These are phyloP conservation scores for Alternaria arborescens DNA, from an alignment of 2,329 filamentous ascomycete species.

Conservation along the genomic window DNA sequence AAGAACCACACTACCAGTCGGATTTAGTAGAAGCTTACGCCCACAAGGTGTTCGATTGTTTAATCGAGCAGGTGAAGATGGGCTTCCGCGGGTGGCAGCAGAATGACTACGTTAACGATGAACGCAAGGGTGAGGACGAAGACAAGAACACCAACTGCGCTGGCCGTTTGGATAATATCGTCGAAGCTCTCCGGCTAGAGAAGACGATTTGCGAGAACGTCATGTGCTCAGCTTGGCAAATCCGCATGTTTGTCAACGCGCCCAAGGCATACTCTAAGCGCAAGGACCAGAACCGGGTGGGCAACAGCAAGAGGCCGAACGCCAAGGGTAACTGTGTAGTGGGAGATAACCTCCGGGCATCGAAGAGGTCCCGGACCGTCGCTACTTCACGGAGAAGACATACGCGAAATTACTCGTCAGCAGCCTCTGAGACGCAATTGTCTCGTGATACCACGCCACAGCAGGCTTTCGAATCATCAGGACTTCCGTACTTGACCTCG, in stretches of 20 bases:
- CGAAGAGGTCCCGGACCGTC: constrained; percentile 19
- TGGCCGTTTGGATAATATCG: constrained; percentile 41
- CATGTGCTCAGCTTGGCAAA: constrained; percentile 47
- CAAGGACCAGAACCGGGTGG: constrained; percentile 45
- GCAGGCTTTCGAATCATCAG: neutral
- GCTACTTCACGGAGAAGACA: constrained; percentile 8
- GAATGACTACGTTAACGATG: constrained; percentile 47
- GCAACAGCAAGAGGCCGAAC: constrained; percentile 46
- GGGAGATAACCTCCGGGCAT: constrained; percentile 5
- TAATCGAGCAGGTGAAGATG: constrained; percentile 39
- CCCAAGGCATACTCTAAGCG: constrained; percentile 45
- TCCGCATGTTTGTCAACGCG: constrained; percentile 50
- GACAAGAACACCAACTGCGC: constrained; percentile 44
- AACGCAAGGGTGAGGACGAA: constrained; percentile 46
- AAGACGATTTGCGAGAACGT: constrained; percentile 51
- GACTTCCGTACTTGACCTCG: constrained; percentile 10
- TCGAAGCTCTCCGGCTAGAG: constrained; percentile 43
- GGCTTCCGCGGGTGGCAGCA: constrained; percentile 48
- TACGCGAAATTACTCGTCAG: constrained; percentile 14
- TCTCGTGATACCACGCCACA: constrained; percentile 21
- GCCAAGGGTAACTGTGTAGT: constrained; percentile 21
- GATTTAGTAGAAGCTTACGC: constrained; percentile 45
- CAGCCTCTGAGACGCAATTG: constrained; percentile 8
- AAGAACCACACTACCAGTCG: constrained; percentile 38
- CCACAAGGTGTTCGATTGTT: constrained; percentile 46